phyloP scores from a whole-genome alignment of 495 filamentous ascomycete genomes.

The Xylaria castorea region DNA sequence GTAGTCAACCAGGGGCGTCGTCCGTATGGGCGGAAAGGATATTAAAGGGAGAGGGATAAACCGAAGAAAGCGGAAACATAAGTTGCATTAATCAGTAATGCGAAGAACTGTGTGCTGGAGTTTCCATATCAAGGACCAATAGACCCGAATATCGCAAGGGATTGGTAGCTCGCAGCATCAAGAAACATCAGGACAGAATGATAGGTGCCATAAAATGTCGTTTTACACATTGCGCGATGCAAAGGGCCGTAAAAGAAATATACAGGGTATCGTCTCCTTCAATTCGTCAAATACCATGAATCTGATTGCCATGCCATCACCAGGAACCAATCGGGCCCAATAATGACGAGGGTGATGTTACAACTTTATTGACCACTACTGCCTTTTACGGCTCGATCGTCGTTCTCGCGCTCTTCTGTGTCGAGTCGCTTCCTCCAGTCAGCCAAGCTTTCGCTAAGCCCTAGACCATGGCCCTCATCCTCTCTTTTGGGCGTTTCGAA shows the following conservation, averaged over 20 bases:
- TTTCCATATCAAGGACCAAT: slow-evolving; percentile 1
- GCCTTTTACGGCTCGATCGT: slow-evolving; percentile 23
- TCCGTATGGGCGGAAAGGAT: neutral
- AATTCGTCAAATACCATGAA: slow-evolving; percentile 24
- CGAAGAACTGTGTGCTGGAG: slow-evolving; percentile 1
- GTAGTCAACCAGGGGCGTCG: neutral
- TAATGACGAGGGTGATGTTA: slow-evolving; percentile 10
- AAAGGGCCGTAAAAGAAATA: slow-evolving; percentile 26
- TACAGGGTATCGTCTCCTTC: slow-evolving; percentile 32
- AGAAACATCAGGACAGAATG: slow-evolving; percentile 24
- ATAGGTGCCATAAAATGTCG: slow-evolving; percentile 32
- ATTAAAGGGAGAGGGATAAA: neutral
- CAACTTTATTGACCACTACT: slow-evolving; percentile 19
- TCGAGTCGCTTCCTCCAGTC: slow-evolving; percentile 79
- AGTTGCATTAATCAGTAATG: slow-evolving; percentile 25
- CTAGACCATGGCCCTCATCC: slow-evolving; percentile 51
- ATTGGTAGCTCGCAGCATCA: neutral
- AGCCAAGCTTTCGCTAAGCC: slow-evolving; percentile 71
- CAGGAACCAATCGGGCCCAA: neutral
- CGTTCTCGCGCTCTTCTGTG: slow-evolving; percentile 57
- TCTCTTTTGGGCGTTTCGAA: slow-evolving; percentile 67
- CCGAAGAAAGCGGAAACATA: neutral
- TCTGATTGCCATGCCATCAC: slow-evolving; percentile 8
- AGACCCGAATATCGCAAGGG: neutral
- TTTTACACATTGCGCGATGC: slow-evolving; percentile 31